Conservation (phyloP, 768 basidiomycete species). For the Tricholoma flavovirens region DNA sequence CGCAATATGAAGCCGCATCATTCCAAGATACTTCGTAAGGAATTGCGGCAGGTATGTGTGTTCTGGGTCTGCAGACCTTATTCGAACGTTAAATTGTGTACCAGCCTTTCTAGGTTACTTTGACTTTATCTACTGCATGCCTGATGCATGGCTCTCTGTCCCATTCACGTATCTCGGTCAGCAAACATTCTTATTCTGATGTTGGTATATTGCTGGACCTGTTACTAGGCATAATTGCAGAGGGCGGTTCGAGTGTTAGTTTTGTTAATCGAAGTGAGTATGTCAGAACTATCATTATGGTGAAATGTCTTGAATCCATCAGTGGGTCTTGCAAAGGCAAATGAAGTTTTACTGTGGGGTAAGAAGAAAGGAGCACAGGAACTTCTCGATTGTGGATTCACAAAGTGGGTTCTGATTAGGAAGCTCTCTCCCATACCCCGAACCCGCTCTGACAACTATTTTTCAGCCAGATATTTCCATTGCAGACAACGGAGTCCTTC, state of each 20-base stretch:
- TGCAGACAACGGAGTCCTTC: conserved; percentile 49
- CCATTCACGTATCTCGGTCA: conserved; percentile 65
- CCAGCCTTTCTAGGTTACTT: conserved; percentile 65
- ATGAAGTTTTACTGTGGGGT: conserved; percentile 67
- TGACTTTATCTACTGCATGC: conserved; percentile 67
- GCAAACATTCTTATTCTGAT: neutral
- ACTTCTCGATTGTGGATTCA: conserved; percentile 35
- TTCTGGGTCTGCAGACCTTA: neutral
- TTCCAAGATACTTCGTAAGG: neutral
- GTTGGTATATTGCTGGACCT: neutral
- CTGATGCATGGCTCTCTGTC: conserved; percentile 54
- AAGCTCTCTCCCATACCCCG: conserved; percentile 25
- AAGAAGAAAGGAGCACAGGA: conserved; percentile 6
- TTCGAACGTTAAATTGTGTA: neutral
- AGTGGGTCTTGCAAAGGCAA: conserved; percentile 69
- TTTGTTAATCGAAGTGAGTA: conserved; percentile 60
- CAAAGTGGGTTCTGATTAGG: conserved; percentile 41
- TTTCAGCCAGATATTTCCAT: conserved; percentile 1
- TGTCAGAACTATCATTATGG: neutral
- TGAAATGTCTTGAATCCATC: neutral
- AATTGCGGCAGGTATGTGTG: conserved; percentile 5
- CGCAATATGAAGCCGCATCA: neutral
- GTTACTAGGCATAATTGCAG: conserved; percentile 51
- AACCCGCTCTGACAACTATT: conserved; percentile 25
- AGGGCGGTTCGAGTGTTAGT: conserved; percentile 64